Evolutionary conservation across 306 rosid species (phyloP).

Genomic region (Dryas alaskensis): DNA sequence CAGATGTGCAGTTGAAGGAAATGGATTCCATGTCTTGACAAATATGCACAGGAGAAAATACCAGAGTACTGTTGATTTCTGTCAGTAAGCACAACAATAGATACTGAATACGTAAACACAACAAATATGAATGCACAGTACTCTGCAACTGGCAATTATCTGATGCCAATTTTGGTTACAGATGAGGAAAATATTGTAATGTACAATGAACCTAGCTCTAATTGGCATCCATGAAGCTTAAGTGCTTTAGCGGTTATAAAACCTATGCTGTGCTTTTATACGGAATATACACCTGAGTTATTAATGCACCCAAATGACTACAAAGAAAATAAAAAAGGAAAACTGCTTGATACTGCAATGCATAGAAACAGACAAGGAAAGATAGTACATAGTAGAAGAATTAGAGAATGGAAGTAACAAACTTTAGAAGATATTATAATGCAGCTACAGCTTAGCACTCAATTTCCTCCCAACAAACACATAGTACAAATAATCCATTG

Average conservation of each 20-base stretch:
- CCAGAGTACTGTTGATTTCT: not conserved
- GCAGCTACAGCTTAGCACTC: not conserved
- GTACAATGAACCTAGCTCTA: no score
- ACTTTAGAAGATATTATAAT: not conserved
- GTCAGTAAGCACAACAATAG: not conserved
- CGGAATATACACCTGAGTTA: not conserved
- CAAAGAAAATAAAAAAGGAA: not conserved
- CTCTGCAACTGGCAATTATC: not conserved
- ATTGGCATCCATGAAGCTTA: no score
- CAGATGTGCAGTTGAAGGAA: not conserved
- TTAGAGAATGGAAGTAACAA: not conserved
- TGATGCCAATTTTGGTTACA: not conserved
- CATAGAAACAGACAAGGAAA: not conserved
- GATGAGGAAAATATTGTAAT: not conserved
- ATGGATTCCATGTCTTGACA: not conserved
- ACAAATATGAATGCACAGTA: not conserved
- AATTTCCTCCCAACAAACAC: constrained; percentile 6
- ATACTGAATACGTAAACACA: not conserved
- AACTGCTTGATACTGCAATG: not conserved
- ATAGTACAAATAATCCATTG: constrained; percentile 11
- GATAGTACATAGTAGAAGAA: not conserved
- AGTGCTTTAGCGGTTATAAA: not conserved
- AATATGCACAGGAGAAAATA: not conserved
- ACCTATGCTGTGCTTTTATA: not conserved
- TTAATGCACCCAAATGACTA: not conserved